Percentiles rank a stretch among this genome's conserved stretches.
Conservation (phyloP, 306 rosid species). For the Echinosophora koreensis region DNA sequence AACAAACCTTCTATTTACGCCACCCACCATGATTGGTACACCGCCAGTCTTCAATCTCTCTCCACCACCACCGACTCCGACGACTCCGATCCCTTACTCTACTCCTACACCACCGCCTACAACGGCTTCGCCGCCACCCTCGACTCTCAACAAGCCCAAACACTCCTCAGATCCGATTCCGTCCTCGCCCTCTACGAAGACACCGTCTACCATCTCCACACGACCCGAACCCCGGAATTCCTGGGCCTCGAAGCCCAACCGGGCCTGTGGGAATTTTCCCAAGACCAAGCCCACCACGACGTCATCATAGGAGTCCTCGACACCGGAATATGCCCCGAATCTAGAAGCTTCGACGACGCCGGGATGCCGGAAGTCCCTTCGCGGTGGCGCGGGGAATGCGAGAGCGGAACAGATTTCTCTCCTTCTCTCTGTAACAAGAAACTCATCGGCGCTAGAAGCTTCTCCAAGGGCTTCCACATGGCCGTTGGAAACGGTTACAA, state of each 20-base stretch:
- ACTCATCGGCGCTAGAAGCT: constrained; percentile 92
- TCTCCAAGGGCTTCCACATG: constrained; percentile 76
- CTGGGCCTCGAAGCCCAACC: constrained; percentile 64
- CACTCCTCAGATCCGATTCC: constrained; percentile 64
- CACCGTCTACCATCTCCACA: constrained; percentile 73
- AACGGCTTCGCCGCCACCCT: constrained; percentile 86
- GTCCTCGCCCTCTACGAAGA: constrained; percentile 83
- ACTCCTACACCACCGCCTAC: constrained; percentile 72
- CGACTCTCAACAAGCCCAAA: constrained; percentile 51
- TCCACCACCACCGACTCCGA: constrained; percentile 24
- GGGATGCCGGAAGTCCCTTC: constrained; percentile 79
- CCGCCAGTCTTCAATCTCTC: constrained; percentile 65
- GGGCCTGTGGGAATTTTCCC: constrained; percentile 65
- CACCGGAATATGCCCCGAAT: constrained; percentile 93
- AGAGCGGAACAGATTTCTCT: constrained; percentile 62
- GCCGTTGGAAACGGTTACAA: constrained; percentile 47
- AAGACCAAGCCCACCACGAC: constrained; percentile 68
- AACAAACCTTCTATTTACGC: constrained; percentile 61
- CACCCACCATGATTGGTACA: constrained; percentile 85
- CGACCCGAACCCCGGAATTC: constrained; percentile 88
- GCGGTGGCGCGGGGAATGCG: constrained; percentile 84
- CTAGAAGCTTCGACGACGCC: constrained; percentile 73
- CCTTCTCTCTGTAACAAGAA: constrained; percentile 67
- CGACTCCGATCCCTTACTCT: constrained; percentile 67
- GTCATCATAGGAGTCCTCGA: constrained; percentile 84